These are phyloP conservation scores for Bryoglossum gracile DNA, from an alignment of 495 filamentous ascomycete species.

Conservation along the genomic window DNA sequence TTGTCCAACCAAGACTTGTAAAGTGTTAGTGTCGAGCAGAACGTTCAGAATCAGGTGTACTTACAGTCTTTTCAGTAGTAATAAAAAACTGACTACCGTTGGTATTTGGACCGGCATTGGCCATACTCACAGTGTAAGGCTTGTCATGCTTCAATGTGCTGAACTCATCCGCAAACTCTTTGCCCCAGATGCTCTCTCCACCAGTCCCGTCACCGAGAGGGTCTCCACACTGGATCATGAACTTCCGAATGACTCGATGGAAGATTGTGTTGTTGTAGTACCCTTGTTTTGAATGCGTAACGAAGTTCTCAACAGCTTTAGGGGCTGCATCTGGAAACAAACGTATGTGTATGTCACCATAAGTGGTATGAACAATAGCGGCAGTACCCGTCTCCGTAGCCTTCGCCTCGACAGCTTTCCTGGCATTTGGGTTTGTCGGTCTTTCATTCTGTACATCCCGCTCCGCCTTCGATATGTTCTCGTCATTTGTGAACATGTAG, in stretches of 20 bases:
- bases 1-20: constrained; percentile 80
- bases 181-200: constrained; percentile 95
- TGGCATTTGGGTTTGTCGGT: constrained; percentile 48
- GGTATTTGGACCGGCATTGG: constrained; percentile 84
- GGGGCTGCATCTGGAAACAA: constrained; percentile 91
- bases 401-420: constrained; percentile 48
- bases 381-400: constrained; percentile 62
- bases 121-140: constrained; percentile 93
- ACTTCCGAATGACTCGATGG: constrained; percentile 94
- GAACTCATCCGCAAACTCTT: constrained; percentile 94
- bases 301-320: constrained; percentile 97
- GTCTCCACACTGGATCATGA: constrained; percentile 96
- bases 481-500: constrained; percentile 95
- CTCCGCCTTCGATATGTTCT: constrained; percentile 71
- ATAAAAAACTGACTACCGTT: constrained; percentile 93
- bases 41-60: constrained; percentile 17
- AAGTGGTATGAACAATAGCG: constrained; percentile 84
- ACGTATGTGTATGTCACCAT: constrained; percentile 91
- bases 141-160: constrained; percentile 88
- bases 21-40: not conserved
- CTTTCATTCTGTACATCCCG: constrained; percentile 96
- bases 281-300: constrained; percentile 75
- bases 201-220: constrained; percentile 93
- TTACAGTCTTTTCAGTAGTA: constrained; percentile 85
- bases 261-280: constrained; percentile 98